Evolutionary conservation across 2,329 filamentous ascomycete species (phyloP).

Genomic region (Aspergillus sp.): DNA sequence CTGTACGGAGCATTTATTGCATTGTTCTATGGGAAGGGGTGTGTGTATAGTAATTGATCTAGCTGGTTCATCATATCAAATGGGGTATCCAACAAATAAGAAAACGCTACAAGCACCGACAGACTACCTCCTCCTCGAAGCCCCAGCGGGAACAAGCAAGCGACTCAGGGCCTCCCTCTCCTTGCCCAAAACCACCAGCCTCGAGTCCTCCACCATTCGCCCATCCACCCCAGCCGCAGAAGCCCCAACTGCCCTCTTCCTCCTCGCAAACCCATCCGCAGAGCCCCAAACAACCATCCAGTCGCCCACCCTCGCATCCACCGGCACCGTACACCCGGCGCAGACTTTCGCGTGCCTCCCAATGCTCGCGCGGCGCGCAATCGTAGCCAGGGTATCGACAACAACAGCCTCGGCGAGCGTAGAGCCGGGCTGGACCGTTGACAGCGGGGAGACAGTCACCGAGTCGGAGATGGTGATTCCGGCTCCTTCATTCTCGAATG

Average conservation of each 20-base stretch:
- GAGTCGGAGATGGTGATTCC: conserved; percentile 27
- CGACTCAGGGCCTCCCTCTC: conserved; percentile 59
- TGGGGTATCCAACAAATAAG: not conserved
- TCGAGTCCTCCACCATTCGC: conserved; percentile 53
- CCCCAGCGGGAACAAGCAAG: conserved; percentile 43
- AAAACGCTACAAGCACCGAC: no score
- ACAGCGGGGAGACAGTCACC: conserved; percentile 31
- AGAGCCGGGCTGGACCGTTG: conserved; percentile 29
- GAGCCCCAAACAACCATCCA: conserved; percentile 62
- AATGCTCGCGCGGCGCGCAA: conserved; percentile 25
- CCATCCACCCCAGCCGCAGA: conserved; percentile 36
- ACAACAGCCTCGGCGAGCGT: conserved; percentile 29
- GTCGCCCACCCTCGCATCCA: conserved; percentile 53
- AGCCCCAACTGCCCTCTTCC: conserved; percentile 11
- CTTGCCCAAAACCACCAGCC: conserved; percentile 54
- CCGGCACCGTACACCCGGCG: conserved; percentile 50
- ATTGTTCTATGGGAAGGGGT: conserved; percentile 4
- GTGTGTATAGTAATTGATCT: conserved; percentile 3
- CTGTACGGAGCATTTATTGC: not conserved
- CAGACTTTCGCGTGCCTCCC: conserved; percentile 60
- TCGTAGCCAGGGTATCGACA: conserved; percentile 38
- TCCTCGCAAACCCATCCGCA: conserved; percentile 35
- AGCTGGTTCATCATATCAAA: not conserved
- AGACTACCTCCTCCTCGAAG: conserved; percentile 20
- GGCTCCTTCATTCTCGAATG: conserved; percentile 4